Conservation (phyloP, 305 asterid genomes). For the Plantago coronopus region DNA sequence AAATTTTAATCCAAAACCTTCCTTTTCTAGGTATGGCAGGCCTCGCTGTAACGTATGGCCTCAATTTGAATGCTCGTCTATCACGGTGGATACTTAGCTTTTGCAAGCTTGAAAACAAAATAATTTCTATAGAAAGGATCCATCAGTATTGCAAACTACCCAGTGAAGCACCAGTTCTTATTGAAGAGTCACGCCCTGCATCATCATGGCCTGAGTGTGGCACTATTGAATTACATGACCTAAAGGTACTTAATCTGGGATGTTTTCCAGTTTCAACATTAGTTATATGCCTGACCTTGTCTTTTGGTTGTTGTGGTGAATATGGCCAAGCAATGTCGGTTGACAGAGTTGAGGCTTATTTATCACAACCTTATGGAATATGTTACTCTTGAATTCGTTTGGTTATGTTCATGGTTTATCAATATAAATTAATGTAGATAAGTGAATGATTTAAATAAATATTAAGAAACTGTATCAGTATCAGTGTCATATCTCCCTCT, state of each 20-base stretch:
- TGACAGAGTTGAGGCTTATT: too few relatives aligned
- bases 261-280: slow-evolving; percentile 3
- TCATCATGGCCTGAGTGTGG: slow-evolving; percentile 89
- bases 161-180: slow-evolving; percentile 84
- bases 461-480: too few relatives aligned
- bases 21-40: slow-evolving; percentile 86
- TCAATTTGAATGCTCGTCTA: slow-evolving; percentile 89
- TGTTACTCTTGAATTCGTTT: too few relatives aligned
- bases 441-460: too few relatives aligned
- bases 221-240: slow-evolving; percentile 64
- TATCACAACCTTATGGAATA: too few relatives aligned
- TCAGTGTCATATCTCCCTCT: too few relatives aligned
- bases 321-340: too few relatives aligned
- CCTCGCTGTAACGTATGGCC: slow-evolving; percentile 95
- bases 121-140: slow-evolving; percentile 89
- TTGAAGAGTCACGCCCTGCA: slow-evolving; percentile 70
- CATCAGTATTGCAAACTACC: slow-evolving; percentile 88
- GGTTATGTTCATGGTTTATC: too few relatives aligned
- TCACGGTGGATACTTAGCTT: slow-evolving; percentile 98
- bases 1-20: background rate
- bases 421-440: too few relatives aligned
- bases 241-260: slow-evolving; percentile 52
- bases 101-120: slow-evolving; percentile 99
- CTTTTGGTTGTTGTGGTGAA: too few relatives aligned
- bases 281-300: background rate